Evolutionary conservation across 169 alveolate species (phyloP).

Genomic region (Neospora caninum): DNA sequence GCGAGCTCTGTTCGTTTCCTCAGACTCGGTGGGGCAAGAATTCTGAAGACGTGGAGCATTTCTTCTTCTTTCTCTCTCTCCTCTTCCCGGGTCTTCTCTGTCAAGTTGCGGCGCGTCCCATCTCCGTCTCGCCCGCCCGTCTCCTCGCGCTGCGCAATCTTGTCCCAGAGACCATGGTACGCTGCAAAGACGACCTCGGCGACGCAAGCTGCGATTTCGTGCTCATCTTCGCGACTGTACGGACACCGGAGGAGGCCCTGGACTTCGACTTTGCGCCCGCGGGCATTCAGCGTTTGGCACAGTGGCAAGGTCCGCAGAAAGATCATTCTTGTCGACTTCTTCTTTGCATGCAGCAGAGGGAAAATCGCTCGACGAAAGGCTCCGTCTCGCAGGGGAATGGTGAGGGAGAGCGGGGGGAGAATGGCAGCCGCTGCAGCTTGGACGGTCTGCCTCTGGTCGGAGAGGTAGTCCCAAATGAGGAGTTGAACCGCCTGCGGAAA

Average conservation of each 20-base stretch:
- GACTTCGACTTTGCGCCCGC: slow-evolving; percentile 47
- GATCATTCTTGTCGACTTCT: slow-evolving; percentile 39
- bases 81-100: not conserved
- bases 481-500: slow-evolving; percentile 1
- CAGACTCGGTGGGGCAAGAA: not conserved
- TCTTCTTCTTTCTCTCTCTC: slow-evolving; percentile 10
- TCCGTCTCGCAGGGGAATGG: slow-evolving; percentile 62
- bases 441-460: slow-evolving; percentile 42
- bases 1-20: slow-evolving; percentile 23
- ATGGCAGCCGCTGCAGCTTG: slow-evolving; percentile 61
- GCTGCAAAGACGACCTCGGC: not conserved
- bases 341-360: slow-evolving; percentile 53
- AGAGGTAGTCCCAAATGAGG: slow-evolving; percentile 51
- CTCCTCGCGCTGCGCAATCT: not conserved
- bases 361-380: slow-evolving; percentile 59
- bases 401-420: slow-evolving; percentile 42
- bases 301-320: slow-evolving; percentile 55
- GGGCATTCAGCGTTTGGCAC: slow-evolving; percentile 43
- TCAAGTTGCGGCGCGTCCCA: not conserved
- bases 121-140: not conserved
- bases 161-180: not conserved
- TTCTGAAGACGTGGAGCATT: slow-evolving; percentile 12
- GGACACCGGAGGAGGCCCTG: slow-evolving; percentile 61
- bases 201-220: not conserved
- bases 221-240: not conserved